Base-by-base conservation (phyloP, 805 yeast species). In the Ogataea allantospora region DNA sequence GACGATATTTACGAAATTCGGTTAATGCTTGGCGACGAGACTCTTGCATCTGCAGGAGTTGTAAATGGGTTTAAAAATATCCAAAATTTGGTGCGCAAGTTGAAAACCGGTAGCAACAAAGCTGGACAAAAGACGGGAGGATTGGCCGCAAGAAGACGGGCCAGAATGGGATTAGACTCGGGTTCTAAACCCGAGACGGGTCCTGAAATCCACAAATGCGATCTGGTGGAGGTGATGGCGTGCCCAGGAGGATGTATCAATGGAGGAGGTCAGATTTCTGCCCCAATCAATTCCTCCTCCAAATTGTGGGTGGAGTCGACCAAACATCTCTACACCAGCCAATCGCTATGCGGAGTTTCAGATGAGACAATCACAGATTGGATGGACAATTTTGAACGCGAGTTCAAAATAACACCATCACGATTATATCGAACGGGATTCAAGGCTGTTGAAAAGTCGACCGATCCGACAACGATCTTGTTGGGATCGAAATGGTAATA, bases 181-280 rank as follows among this genome's bases (percentile, higher is more conserved):
- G 33, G 36, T 13, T 35, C 16, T 12, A 28, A 27, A 6, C 32
- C 34, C 7, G 47, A 39, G 12, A 44, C 46, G 9, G 66, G 49
- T 2, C 80, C 79, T 0, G 89, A 85, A 42, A 83, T 91, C 1
- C 61, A 75, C 21, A 68, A 66, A 27, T 80, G 85, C 50, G 93
- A 87, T 45, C 86, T 83, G 50, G 85, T 91, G 5, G 99, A 93
- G 54, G 83, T 93, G 30, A 91, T 88, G 96, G 99, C 99, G 1
- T 93, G 99, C 60, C 99, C 99, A 5, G 88, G 87, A 19, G 99
- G 99, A 1, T 93, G 98, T 55, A 85, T 89, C 40, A 93, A 91
- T 54, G 99, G 99, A 8, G 98, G 99, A 15, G 99, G 99, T 0
- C 89, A 88, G 52, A 73, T 88, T 13, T 71, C 76, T 4, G 69